phyloP scores from a whole-genome alignment of 345 rosid species.

The Citrus cavaleriei region DNA sequence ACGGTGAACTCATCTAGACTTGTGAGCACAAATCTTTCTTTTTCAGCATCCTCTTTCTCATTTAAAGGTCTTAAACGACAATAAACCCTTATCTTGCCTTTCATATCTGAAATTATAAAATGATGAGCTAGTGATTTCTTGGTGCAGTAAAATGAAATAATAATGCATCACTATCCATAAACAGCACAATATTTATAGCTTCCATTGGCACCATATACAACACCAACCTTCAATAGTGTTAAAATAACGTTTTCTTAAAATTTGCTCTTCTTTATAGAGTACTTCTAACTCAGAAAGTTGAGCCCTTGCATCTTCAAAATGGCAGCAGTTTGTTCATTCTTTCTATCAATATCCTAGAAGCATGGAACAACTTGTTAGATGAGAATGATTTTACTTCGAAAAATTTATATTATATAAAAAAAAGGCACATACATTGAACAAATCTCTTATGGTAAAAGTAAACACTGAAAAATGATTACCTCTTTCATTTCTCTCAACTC shows the following conservation, averaged over 20 bases:
- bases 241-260: constrained; percentile 78
- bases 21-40: constrained; percentile 40
- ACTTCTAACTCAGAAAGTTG: constrained; percentile 88
- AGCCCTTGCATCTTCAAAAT: constrained; percentile 91
- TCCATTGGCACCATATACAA: background rate
- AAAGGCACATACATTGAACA: background rate
- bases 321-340: constrained; percentile 95
- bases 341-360: constrained; percentile 86
- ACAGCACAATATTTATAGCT: background rate
- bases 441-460: background rate
- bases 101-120: constrained; percentile 67
- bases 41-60: constrained; percentile 69
- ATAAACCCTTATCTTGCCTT: constrained; percentile 89
- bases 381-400: background rate
- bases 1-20: constrained; percentile 82
- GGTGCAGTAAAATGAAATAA: background rate
- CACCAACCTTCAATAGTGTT: constrained; percentile 85
- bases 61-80: constrained; percentile 84
- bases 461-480: constrained; percentile 34
- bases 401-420: background rate
- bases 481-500: constrained; percentile 95
- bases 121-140: background rate
- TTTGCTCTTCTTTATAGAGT: constrained; percentile 89
- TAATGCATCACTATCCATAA: background rate
- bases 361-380: constrained; percentile 7